phyloP scores from a whole-genome alignment of 169 alveolate species.

The Plasmodium cynomolgi region DNA sequence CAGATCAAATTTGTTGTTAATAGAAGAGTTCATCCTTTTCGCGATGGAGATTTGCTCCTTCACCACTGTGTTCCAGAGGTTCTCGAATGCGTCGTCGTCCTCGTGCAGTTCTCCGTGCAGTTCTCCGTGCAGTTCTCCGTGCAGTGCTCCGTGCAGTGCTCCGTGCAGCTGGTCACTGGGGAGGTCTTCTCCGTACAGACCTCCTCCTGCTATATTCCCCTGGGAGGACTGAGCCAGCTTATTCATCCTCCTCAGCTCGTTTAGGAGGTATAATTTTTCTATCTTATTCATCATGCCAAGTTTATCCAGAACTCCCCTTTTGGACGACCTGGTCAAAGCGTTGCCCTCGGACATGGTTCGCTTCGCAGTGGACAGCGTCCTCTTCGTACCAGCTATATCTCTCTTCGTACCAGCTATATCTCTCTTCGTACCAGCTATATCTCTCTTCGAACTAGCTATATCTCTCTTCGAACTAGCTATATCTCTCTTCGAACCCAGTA shows the following conservation, averaged over 20 bases:
- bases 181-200: not conserved
- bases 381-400: not conserved
- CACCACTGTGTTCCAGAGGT: not conserved
- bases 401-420: not conserved
- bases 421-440: not conserved
- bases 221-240: not conserved
- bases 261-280: not conserved
- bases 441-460: not conserved
- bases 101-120: too few species aligned
- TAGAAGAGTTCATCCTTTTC: not conserved
- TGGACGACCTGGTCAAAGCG: not conserved
- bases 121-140: too few species aligned
- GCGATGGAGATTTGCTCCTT: not conserved
- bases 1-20: conserved; percentile 4
- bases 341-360: not conserved
- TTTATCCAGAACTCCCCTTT: not conserved
- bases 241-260: not conserved
- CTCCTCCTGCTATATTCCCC: not conserved
- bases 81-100: not conserved
- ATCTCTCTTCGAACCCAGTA: not conserved
- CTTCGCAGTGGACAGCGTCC: not conserved
- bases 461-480: too few species aligned
- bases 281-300: not conserved
- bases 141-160: too few species aligned
- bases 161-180: not conserved